Conservation (phyloP, 1,139 yeast genomes). For the Entelexis sorbosivorans region DNA sequence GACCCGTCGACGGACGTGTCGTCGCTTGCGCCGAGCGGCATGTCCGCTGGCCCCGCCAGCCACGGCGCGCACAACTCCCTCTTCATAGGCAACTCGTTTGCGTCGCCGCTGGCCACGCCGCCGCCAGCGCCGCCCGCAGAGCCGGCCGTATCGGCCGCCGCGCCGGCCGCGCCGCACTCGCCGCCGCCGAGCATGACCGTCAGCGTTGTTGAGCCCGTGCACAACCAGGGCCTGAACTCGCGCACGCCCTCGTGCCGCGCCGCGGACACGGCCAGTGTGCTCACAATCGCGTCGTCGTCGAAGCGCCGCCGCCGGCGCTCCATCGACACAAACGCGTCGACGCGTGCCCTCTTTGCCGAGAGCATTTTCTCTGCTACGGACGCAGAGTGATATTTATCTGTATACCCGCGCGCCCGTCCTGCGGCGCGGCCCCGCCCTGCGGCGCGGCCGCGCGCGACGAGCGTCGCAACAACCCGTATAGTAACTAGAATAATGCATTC, state of each 20-base stretch:
- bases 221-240: background rate
- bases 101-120: background rate
- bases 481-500: too few species aligned
- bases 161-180: background rate
- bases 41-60: background rate
- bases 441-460: too few species aligned
- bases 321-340: conserved; percentile 34
- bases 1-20: conserved; percentile 3
- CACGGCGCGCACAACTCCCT: background rate
- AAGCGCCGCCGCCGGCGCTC: conserved; percentile 31
- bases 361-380: conserved; percentile 20
- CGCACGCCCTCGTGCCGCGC: conserved; percentile 3
- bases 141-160: background rate
- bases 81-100: background rate
- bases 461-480: too few species aligned
- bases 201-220: conserved; percentile 1
- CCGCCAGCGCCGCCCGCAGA: background rate
- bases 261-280: conserved; percentile 31
- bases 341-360: conserved; percentile 33
- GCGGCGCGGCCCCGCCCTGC: too few species aligned
- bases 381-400: background rate
- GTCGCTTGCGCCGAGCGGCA: conserved; percentile 3
- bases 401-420: background rate
- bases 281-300: conserved; percentile 33
- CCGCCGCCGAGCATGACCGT: background rate